Base-by-base conservation (phyloP, 202 grass and related monocot species). In the Panicum hallii region DNA sequence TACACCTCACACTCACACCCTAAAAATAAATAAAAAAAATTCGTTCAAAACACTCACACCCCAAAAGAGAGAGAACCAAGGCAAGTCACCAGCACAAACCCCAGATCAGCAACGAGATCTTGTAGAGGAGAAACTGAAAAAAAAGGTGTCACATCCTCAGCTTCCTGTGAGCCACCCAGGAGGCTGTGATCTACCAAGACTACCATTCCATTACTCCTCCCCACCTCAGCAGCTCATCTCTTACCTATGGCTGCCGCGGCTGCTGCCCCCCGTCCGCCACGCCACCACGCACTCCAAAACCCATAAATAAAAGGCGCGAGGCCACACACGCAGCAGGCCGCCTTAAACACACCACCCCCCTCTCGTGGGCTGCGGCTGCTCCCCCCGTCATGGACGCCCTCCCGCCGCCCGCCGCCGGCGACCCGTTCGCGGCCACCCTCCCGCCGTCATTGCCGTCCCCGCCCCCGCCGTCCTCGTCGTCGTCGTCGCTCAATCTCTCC, bases 261-360 rank as follows among this genome's bases (percentile, higher is more conserved):
- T 5, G 50, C 43, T 41, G 20, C 63, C 46, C 38, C 2, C 43
- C 28, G 23, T 34, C 61, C 83, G 17, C 68, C 79, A 79, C 58
- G 32, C 83, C 79, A 54, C 83, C 79, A 54, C 79, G 80, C 84
- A 69, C 45, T 56, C 80, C 89, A 90, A 90, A 88, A 91, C 85
- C 89, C 89, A 87, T 91, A 87, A 87, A 88, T 83, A 86, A 84
- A 84, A 88, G 81, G 52, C 79, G 68, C 40, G 66, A 90, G 53
- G 45, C 62, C 52, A 34, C 68, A 61, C 54, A 7, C 46, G 23
- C 28, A 63, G 62, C 78, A 67, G 81, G 75, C 52, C 55, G 70
- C 77, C 80, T n/a, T 80, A 88, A 80, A 80, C 80, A 54, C 79
- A 74, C 74, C 58, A 53, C 74, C 65, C 62, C 81, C 38, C 66